Conservation (phyloP, 768 basidiomycete species). For the Boletus huronensis region DNA sequence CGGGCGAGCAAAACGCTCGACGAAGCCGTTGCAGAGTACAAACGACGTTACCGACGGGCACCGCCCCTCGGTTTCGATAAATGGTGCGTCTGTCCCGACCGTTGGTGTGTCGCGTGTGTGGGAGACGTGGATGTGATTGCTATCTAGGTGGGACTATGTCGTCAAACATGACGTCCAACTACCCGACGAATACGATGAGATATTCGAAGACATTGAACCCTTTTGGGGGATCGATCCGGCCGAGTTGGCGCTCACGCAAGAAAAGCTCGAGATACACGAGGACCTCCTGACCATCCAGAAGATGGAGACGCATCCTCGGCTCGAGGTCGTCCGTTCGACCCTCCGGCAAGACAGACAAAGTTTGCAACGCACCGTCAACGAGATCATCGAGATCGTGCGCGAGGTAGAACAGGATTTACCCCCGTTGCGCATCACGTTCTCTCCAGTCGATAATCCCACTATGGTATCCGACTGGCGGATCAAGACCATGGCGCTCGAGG, state of each 20-base stretch:
- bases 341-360: slow-evolving; percentile 1
- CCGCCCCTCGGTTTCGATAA: slow-evolving; percentile 43
- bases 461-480: slow-evolving; percentile 29
- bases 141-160: too few relatives aligned
- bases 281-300: slow-evolving; percentile 28
- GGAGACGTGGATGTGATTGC: too few relatives aligned
- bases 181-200: slow-evolving; percentile 48
- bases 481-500: slow-evolving; percentile 24
- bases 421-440: slow-evolving; percentile 30
- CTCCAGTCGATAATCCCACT: slow-evolving; percentile 28
- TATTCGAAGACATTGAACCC: slow-evolving; percentile 35
- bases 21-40: too few relatives aligned
- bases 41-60: slow-evolving; percentile 21
- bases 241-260: too few relatives aligned
- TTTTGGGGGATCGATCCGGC: slow-evolving; percentile 39
- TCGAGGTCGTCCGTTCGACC: slow-evolving; percentile 17
- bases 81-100: too few relatives aligned
- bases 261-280: too few relatives aligned
- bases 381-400: slow-evolving; percentile 23
- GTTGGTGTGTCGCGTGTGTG: too few relatives aligned
- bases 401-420: slow-evolving; percentile 33
- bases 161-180: too few relatives aligned
- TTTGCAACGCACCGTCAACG: neutral
- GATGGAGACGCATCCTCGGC: neutral
- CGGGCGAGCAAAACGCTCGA: too few relatives aligned